phyloP scores from a whole-genome alignment of 441 rosid genomes.

The Bocquillonia castaneifolia region DNA sequence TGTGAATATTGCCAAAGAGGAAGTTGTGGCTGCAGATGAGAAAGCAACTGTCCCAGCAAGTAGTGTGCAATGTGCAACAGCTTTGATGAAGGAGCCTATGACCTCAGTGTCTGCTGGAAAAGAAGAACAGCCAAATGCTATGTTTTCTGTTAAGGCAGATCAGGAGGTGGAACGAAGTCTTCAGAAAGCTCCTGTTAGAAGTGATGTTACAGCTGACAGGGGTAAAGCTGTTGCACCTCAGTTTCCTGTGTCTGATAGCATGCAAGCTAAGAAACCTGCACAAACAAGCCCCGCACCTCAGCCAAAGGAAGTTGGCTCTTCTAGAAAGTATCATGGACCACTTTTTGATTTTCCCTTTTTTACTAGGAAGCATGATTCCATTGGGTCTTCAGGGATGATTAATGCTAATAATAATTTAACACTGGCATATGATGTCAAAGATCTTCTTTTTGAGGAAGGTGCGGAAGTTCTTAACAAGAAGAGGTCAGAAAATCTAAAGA shows the following conservation, averaged over 20 bases:
- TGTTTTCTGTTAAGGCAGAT: conserved; percentile 56
- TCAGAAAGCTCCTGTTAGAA: conserved; percentile 50
- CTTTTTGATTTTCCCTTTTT: conserved; percentile 98
- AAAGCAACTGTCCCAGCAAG: conserved; percentile 47
- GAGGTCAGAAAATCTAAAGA: conserved; percentile 78
- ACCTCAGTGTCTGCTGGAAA: conserved; percentile 43
- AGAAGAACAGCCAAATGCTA: conserved; percentile 71
- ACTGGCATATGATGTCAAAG: conserved; percentile 88
- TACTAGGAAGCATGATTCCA: conserved; percentile 91
- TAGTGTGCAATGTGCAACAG: conserved; percentile 44
- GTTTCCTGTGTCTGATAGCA: conserved; percentile 50
- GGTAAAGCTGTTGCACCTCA: conserved; percentile 68
- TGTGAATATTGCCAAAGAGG: conserved; percentile 52
- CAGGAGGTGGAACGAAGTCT: conserved; percentile 63
- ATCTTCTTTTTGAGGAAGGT: conserved; percentile 91
- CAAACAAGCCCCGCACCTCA: conserved; percentile 52
- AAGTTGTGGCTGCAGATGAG: conserved; percentile 53
- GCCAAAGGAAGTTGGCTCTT: conserved; percentile 68
- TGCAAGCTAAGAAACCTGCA: conserved; percentile 63
- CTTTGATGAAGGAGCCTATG: conserved; percentile 47
- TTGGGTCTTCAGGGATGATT: conserved; percentile 64
- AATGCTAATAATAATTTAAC: conserved; percentile 77
- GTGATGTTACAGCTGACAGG: conserved; percentile 63
- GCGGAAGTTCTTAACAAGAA: conserved; percentile 69
- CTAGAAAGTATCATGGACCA: conserved; percentile 97